These are phyloP conservation scores for Diaporthe sp. DNA, from an alignment of 2,329 filamentous ascomycete species.

Conservation along the genomic window DNA sequence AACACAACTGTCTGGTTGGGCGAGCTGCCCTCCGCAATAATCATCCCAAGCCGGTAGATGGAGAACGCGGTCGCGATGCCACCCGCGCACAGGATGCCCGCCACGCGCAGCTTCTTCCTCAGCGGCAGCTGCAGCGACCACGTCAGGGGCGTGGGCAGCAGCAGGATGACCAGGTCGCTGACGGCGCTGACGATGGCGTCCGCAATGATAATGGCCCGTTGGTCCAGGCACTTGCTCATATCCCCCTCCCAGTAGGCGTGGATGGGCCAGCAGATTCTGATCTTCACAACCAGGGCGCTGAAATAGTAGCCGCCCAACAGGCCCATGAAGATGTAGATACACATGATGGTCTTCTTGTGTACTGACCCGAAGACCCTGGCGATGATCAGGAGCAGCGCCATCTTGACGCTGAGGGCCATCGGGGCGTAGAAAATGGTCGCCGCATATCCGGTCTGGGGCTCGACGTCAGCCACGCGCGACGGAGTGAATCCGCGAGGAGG, in stretches of 20 bases:
- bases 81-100: slow-evolving; percentile 49
- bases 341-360: slow-evolving; percentile 54
- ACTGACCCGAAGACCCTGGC: slow-evolving; percentile 57
- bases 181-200: slow-evolving; percentile 45
- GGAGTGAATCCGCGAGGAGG: not conserved
- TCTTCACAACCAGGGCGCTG: slow-evolving; percentile 57
- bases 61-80: slow-evolving; percentile 51
- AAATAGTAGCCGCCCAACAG: slow-evolving; percentile 57
- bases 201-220: slow-evolving; percentile 49
- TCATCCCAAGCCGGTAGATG: slow-evolving; percentile 48
- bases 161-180: slow-evolving; percentile 33
- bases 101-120: slow-evolving; percentile 49
- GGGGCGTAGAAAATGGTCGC: slow-evolving; percentile 61
- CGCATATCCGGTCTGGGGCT: slow-evolving; percentile 54
- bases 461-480: not conserved
- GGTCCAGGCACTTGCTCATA: slow-evolving; percentile 52
- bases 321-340: slow-evolving; percentile 55
- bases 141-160: slow-evolving; percentile 43
- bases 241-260: slow-evolving; percentile 54
- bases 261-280: slow-evolving; percentile 58
- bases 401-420: slow-evolving; percentile 58
- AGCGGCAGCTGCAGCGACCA: slow-evolving; percentile 50
- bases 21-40: slow-evolving; percentile 45
- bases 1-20: slow-evolving; percentile 48
- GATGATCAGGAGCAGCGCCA: slow-evolving; percentile 59